A percentile compares a stretch with the other conserved stretches of the same genome.
Conservation (phyloP, 371 early-diverging fungal species). For the Haplosporangium sp. region DNA sequence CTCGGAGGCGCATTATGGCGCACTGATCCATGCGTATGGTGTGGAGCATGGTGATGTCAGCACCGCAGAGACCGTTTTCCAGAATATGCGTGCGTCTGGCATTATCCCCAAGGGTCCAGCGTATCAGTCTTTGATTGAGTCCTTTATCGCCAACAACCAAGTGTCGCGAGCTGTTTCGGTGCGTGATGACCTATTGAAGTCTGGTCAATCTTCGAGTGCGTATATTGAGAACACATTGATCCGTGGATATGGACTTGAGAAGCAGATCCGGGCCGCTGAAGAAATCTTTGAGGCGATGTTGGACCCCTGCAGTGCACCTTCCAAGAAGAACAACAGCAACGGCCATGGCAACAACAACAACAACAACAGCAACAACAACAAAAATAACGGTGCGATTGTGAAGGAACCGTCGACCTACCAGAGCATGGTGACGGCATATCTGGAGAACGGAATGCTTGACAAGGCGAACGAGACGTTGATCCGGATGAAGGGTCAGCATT, state of each 20-base stretch:
- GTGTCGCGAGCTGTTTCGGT: constrained; percentile 60
- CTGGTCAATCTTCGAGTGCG: constrained; percentile 59
- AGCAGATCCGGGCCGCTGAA: constrained; percentile 60
- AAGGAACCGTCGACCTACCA: constrained; percentile 73
- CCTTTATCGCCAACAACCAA: constrained; percentile 63
- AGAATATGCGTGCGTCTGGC: constrained; percentile 59
- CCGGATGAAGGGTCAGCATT: constrained; percentile 37
- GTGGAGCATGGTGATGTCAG: constrained; percentile 65
- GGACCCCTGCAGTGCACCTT: constrained; percentile 51
- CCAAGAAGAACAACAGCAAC: too few relatives aligned
- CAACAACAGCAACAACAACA: constrained; percentile 8
- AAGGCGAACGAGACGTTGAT: constrained; percentile 54
- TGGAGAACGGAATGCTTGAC: constrained; percentile 58
- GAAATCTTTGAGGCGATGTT: constrained; percentile 65
- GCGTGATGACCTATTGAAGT: constrained; percentile 58
- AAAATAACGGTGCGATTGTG: constrained; percentile 37
- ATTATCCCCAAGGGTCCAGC: constrained; percentile 63
- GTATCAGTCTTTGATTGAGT: constrained; percentile 68
- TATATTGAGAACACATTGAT: constrained; percentile 75
- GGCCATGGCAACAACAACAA: too few relatives aligned
- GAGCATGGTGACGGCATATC: constrained; percentile 68
- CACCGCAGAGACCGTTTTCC: constrained; percentile 62
- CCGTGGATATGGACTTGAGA: constrained; percentile 58
- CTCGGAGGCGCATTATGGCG: constrained; percentile 64
- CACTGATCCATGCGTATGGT: constrained; percentile 71